A percentile compares a stretch with the other conserved stretches of the same genome.
phyloP scores from a whole-genome alignment of 495 filamentous ascomycete genomes.

The Podospora pseudoanserina region DNA sequence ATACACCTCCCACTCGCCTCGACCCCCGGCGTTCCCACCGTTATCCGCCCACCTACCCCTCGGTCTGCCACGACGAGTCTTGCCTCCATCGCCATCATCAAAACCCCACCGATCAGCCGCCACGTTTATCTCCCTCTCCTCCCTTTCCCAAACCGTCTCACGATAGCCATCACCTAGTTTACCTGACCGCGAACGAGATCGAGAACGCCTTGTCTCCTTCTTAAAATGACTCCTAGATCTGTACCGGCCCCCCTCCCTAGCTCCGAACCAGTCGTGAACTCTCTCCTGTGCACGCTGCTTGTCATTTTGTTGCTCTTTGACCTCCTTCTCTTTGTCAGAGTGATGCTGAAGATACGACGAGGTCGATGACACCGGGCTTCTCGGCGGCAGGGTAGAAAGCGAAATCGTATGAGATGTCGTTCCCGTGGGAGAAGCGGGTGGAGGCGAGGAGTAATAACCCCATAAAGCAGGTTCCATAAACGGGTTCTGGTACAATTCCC shows the following conservation, averaged over 20 bases:
- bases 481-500: neutral
- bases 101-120: neutral
- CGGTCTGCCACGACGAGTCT: too few species aligned
- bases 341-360: neutral
- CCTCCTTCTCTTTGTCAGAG: neutral
- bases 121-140: neutral
- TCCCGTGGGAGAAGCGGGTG: neutral
- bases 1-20: too few species aligned
- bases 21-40: too few species aligned
- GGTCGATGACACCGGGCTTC: neutral
- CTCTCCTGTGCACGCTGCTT: neutral
- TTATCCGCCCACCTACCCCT: too few species aligned
- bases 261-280: neutral
- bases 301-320: neutral
- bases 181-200: neutral
- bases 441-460: neutral
- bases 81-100: neutral
- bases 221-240: neutral
- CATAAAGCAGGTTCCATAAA: neutral
- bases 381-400: neutral
- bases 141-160: neutral
- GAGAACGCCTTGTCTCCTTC: neutral
- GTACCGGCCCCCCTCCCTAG: neutral
- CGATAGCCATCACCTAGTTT: neutral
- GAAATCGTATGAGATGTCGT: neutral